Evolutionary conservation across 2,329 filamentous ascomycete species (phyloP).

Genomic region (Botrytis fabae): DNA sequence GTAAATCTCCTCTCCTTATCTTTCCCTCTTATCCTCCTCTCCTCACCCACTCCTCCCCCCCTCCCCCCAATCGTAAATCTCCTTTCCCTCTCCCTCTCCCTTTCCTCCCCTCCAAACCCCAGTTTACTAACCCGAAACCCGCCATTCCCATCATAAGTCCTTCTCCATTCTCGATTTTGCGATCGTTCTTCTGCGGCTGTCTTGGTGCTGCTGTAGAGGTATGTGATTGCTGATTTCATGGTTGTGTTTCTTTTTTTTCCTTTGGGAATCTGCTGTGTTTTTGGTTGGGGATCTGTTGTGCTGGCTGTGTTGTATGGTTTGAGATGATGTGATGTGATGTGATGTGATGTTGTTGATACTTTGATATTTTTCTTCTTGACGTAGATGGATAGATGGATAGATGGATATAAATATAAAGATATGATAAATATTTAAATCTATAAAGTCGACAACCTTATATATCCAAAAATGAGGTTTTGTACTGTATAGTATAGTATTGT

Average conservation of each 20-base stretch:
- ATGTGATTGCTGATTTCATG: neutral
- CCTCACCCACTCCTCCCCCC: too few species aligned
- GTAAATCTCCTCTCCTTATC: too few species aligned
- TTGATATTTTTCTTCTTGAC: neutral
- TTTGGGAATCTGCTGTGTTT: too few species aligned
- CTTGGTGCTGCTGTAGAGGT: neutral
- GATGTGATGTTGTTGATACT: too few species aligned
- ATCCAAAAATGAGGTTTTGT: neutral
- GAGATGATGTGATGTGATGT: too few species aligned
- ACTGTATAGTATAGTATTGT: neutral
- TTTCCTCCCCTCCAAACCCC: too few species aligned
- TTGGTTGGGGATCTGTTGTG: too few species aligned
- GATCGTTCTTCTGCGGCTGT: neutral
- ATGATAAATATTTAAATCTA: neutral
- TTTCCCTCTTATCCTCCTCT: too few species aligned
- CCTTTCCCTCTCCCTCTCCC: too few species aligned
- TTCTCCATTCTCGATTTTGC: neutral
- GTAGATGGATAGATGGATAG: neutral
- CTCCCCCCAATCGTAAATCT: too few species aligned
- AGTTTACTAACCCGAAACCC: neutral
- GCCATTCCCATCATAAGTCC: neutral
- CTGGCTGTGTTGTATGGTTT: too few species aligned
- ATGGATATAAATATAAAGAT: neutral
- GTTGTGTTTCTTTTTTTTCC: too few species aligned
- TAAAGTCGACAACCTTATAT: neutral